Evolutionary conservation across 2,329 filamentous ascomycete genomes (phyloP).

Genomic region (Alternaria dauci): DNA sequence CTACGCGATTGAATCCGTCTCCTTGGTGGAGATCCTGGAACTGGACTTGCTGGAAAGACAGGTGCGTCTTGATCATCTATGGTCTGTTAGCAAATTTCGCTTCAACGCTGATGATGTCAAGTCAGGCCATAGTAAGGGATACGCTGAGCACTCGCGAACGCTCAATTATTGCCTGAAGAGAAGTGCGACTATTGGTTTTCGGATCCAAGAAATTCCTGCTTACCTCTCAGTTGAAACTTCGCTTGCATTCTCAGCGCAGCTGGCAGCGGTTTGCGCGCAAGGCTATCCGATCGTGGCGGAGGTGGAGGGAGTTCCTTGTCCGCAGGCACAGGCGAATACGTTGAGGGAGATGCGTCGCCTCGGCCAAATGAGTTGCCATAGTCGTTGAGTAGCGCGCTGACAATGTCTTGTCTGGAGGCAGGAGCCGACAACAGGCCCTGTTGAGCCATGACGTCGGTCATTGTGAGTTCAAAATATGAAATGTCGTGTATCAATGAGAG

Average conservation of each 20-base stretch:
- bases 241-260: constrained; percentile 38
- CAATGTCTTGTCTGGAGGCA: constrained; percentile 47
- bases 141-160: constrained; percentile 7
- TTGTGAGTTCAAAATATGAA: constrained; percentile 20
- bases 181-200: not conserved
- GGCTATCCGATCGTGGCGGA: constrained; percentile 36
- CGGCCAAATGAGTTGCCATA: constrained; percentile 46
- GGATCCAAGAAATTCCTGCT: constrained; percentile 10
- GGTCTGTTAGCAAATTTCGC: constrained; percentile 8
- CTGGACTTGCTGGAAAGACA: constrained; percentile 20
- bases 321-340: constrained; percentile 33
- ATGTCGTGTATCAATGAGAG: constrained; percentile 7
- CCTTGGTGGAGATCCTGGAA: constrained; percentile 31
- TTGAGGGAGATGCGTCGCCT: constrained; percentile 33
- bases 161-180: not conserved
- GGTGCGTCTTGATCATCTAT: constrained; percentile 25
- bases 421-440: constrained; percentile 37
- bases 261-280: constrained; percentile 37
- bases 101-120: constrained; percentile 10
- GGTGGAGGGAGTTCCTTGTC: constrained; percentile 45
- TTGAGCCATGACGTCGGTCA: constrained; percentile 40
- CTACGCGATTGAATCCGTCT: constrained; percentile 42
- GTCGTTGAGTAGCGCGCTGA: constrained; percentile 51
- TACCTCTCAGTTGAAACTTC: constrained; percentile 49
- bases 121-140: constrained; percentile 1